Evolutionary conservation across 805 yeast genomes (phyloP).

Genomic region (Schizosaccharomyces cryophilus): DNA sequence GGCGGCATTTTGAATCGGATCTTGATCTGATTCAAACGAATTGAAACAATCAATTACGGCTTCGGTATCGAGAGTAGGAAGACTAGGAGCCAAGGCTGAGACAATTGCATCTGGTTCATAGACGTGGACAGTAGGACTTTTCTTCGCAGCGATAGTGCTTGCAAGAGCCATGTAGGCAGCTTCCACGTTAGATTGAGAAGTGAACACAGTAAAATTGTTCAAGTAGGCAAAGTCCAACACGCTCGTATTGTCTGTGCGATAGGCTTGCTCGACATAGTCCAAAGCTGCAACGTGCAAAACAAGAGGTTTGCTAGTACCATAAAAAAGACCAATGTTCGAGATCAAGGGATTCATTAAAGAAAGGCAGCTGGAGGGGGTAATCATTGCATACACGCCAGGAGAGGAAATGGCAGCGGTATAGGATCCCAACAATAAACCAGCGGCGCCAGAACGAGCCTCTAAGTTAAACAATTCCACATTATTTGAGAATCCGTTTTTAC

Average conservation of each 20-base stretch:
- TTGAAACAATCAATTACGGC: not conserved
- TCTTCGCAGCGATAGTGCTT: not conserved
- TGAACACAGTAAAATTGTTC: not conserved
- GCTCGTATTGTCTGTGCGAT: not conserved
- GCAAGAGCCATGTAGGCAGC: not conserved
- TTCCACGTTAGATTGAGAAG: not conserved
- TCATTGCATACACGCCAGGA: not conserved
- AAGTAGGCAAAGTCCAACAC: not conserved
- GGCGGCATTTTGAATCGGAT: not conserved
- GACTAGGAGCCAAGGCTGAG: not conserved
- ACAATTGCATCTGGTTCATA: not conserved
- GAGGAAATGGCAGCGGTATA: not conserved
- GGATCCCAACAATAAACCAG: not conserved
- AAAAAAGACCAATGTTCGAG: not conserved
- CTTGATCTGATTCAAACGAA: not conserved
- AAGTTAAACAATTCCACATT: not conserved
- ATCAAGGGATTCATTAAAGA: not conserved
- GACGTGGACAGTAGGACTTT: not conserved
- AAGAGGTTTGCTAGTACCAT: not conserved
- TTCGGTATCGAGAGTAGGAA: not conserved
- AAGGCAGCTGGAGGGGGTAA: not conserved
- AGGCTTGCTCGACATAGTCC: not conserved
- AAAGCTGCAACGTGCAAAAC: not conserved
- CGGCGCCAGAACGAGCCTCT: not conserved
- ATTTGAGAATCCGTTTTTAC: not conserved